Conservation (phyloP, 2,329 filamentous ascomycete species). For the Fusarium virguliforme region DNA sequence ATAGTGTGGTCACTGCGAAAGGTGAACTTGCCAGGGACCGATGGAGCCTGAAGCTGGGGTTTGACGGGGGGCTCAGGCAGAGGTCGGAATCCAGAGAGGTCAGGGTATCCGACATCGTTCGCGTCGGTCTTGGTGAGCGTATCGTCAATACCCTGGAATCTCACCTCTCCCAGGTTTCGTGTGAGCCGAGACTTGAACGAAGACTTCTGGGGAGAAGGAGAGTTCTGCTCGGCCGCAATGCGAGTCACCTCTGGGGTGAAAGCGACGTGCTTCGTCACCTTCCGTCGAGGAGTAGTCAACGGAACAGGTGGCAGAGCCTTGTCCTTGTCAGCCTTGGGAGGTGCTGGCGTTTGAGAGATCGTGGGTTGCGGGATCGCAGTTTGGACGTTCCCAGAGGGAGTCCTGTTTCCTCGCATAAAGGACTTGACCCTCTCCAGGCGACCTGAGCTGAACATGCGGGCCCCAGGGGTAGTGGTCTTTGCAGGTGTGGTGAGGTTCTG, state of each 20-base stretch:
- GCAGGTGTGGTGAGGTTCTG: conserved; percentile 59
- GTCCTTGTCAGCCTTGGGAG: conserved; percentile 66
- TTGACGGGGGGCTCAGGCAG: conserved; percentile 51
- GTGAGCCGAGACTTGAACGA: conserved; percentile 62
- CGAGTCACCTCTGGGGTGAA: conserved; percentile 82
- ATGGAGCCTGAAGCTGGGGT: conserved; percentile 52
- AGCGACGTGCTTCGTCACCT: conserved; percentile 80
- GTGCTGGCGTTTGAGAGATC: conserved; percentile 65
- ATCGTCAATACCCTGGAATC: conserved; percentile 53
- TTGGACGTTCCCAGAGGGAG: conserved; percentile 57
- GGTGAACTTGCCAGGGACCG: conserved; percentile 72
- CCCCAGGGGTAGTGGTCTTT: conserved; percentile 55
- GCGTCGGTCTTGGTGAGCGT: conserved; percentile 49
- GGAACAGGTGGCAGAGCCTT: conserved; percentile 69
- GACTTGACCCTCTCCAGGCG: conserved; percentile 72
- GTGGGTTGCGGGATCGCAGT: conserved; percentile 66
- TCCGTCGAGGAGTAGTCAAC: conserved; percentile 78
- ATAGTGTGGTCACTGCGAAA: conserved; percentile 79
- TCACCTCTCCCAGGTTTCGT: conserved; percentile 41
- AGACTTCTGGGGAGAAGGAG: conserved; percentile 72
- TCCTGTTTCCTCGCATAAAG: conserved; percentile 65
- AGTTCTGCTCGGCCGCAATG: conserved; percentile 60
- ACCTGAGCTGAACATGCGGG: conserved; percentile 64
- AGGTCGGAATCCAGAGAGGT: conserved; percentile 63
- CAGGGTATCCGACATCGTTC: conserved; percentile 67